Conservation (phyloP, 1,284 basidiomycete species). For the Spongispora temasekensis region DNA sequence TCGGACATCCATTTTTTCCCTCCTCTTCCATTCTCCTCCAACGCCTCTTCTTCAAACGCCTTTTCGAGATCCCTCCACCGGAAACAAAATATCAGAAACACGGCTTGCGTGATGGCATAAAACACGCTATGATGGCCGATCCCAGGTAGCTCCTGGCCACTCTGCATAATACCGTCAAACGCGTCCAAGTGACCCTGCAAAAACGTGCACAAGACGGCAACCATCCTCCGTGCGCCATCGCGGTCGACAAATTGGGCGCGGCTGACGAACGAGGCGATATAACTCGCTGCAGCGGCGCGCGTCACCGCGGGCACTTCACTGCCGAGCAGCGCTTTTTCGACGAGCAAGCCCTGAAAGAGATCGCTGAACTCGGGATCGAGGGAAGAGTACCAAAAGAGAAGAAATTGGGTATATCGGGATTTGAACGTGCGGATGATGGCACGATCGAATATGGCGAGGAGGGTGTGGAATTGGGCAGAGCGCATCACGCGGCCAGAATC, state of each 20-base stretch:
- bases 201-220: conserved; percentile 84
- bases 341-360: conserved; percentile 90
- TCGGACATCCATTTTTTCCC: conserved; percentile 83
- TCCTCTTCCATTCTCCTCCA: conserved; percentile 42
- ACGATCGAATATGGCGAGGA: conserved; percentile 92
- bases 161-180: conserved; percentile 56
- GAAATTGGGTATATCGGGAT: conserved; percentile 96
- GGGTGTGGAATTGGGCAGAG: conserved; percentile 76
- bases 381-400: conserved; percentile 94
- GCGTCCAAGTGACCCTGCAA: conserved; percentile 75
- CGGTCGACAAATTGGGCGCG: conserved; percentile 87
- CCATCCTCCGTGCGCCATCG: conserved; percentile 74
- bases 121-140: conserved; percentile 73
- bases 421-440: conserved; percentile 95
- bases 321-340: conserved; percentile 83
- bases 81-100: conserved; percentile 98
- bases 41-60: conserved; percentile 47
- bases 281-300: conserved; percentile 87
- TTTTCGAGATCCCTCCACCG: conserved; percentile 88
- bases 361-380: conserved; percentile 89
- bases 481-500: conserved; percentile 43
- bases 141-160: conserved; percentile 39
- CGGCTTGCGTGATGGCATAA: conserved; percentile 91
- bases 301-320: conserved; percentile 64
- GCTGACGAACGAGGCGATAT: conserved; percentile 91